These are phyloP conservation scores for Venturia carpophila DNA, from an alignment of 2,329 filamentous ascomycete species.

Conservation along the genomic window DNA sequence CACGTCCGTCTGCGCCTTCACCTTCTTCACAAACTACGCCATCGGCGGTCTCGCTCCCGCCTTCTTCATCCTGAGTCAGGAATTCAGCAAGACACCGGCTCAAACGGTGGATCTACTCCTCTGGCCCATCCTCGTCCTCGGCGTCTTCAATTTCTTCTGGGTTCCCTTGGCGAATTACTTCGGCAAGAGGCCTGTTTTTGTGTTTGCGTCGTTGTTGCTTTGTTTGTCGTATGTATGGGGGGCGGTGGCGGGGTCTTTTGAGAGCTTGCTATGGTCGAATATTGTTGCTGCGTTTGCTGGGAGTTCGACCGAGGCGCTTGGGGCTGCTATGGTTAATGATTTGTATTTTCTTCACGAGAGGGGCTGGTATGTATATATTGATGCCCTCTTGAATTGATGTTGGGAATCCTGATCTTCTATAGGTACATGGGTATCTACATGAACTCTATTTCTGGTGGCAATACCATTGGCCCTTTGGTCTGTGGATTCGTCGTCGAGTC, in stretches of 20 bases:
- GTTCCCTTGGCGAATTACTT: conserved; percentile 42
- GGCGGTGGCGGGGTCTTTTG: conserved; percentile 35
- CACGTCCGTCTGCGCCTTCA: conserved; percentile 41
- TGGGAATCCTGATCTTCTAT: not conserved
- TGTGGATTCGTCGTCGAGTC: conserved; percentile 74
- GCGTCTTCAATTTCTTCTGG: conserved; percentile 47
- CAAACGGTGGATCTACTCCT: conserved; percentile 36
- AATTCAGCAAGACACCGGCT: conserved; percentile 40
- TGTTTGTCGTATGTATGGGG: conserved; percentile 42
- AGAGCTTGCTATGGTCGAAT: conserved; percentile 39
- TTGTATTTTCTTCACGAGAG: conserved; percentile 83
- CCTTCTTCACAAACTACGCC: conserved; percentile 44
- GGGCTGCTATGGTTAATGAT: conserved; percentile 84
- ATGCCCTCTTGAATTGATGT: not conserved
- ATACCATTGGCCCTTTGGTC: conserved; percentile 76
- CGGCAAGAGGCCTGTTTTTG: conserved; percentile 42
- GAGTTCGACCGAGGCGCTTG: conserved; percentile 59
- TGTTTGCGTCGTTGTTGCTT: conserved; percentile 39
- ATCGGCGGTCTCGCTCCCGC: conserved; percentile 40
- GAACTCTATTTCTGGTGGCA: conserved; percentile 59
- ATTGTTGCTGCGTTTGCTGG: conserved; percentile 41
- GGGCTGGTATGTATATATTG: conserved; percentile 45
- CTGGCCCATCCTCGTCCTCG: conserved; percentile 40
- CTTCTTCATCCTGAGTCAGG: conserved; percentile 36
- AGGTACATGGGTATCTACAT: conserved; percentile 71